Evolutionary conservation across 176 grass and related monocot species (phyloP).

Genomic region (Bonia amplexicaulis): DNA sequence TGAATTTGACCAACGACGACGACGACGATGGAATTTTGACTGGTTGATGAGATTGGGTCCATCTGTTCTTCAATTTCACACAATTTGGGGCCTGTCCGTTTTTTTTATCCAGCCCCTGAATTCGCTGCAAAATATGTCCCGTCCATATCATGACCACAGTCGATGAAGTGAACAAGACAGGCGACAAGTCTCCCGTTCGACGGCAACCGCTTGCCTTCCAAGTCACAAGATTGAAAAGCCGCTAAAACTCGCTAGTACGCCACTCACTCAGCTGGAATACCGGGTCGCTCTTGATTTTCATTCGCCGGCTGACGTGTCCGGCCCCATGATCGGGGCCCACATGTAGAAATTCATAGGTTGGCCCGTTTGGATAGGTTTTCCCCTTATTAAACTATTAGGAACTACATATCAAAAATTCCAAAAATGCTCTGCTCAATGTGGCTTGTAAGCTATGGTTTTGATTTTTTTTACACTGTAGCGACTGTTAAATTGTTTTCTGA

Average conservation of each 20-base stretch:
- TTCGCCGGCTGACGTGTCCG: neutral
- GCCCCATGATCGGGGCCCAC: neutral
- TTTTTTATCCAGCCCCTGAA: neutral
- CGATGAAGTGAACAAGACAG: neutral
- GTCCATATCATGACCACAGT: neutral
- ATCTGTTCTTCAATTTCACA: neutral
- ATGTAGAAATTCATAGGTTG: no score
- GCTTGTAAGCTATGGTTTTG: no score
- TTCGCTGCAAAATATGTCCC: no score
- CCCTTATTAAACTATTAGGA: no score
- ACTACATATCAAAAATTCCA: no score
- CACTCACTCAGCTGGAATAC: neutral
- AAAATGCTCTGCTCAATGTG: no score
- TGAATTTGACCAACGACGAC: neutral
- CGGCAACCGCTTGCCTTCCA: neutral
- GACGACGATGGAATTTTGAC: neutral
- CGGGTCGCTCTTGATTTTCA: neutral
- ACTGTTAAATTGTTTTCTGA: no score
- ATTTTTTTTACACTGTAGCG: no score
- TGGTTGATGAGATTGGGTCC: neutral
- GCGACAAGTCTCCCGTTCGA: neutral
- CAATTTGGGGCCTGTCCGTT: neutral
- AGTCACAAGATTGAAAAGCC: neutral
- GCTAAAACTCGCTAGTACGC: neutral
- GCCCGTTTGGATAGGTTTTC: no score